These are phyloP conservation scores for Yamadazyma triangularis DNA, from an alignment of 1,139 yeast genomes.

Conservation along the genomic window DNA sequence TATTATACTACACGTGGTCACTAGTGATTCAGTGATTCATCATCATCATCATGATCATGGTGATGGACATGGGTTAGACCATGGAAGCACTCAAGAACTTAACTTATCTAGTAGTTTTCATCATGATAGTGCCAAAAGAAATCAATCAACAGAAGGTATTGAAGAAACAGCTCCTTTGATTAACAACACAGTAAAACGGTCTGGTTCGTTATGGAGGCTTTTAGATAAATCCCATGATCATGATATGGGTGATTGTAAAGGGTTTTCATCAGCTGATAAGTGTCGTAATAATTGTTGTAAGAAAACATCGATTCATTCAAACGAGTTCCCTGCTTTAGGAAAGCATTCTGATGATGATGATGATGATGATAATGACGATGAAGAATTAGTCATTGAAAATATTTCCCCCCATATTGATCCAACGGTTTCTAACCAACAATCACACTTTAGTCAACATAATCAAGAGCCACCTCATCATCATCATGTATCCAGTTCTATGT, in stretches of 20 bases:
- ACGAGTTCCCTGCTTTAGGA: slow-evolving; percentile 29
- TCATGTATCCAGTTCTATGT: slow-evolving; percentile 71
- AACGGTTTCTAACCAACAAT: too few relatives aligned
- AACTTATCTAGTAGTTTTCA: slow-evolving; percentile 10
- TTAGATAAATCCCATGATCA: slow-evolving; percentile 11
- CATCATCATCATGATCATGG: slow-evolving; percentile 62
- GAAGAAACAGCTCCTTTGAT: slow-evolving; percentile 31
- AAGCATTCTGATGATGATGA: too few relatives aligned
- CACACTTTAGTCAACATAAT: slow-evolving; percentile 7
- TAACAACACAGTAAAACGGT: slow-evolving; percentile 4
- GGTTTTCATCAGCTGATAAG: slow-evolving; percentile 46
- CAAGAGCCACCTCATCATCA: slow-evolving; percentile 54
- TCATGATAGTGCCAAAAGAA: slow-evolving; percentile 18
- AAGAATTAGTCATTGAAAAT: neutral
- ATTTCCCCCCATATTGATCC: slow-evolving; percentile 9
- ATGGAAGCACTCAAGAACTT: slow-evolving; percentile 11
- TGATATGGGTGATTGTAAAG: slow-evolving; percentile 49
- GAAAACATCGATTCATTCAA: slow-evolving; percentile 25
- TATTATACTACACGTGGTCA: slow-evolving; percentile 59
- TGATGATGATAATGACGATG: too few relatives aligned
- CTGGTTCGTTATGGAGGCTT: slow-evolving; percentile 11
- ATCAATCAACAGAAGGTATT: slow-evolving; percentile 1
- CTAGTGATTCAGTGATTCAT: slow-evolving; percentile 82
- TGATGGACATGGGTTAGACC: too few relatives aligned
- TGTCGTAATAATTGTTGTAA: slow-evolving; percentile 17